These are phyloP conservation scores for Globisporangium apiculatum DNA, from an alignment of 352 stramenopile species.

Conservation along the genomic window DNA sequence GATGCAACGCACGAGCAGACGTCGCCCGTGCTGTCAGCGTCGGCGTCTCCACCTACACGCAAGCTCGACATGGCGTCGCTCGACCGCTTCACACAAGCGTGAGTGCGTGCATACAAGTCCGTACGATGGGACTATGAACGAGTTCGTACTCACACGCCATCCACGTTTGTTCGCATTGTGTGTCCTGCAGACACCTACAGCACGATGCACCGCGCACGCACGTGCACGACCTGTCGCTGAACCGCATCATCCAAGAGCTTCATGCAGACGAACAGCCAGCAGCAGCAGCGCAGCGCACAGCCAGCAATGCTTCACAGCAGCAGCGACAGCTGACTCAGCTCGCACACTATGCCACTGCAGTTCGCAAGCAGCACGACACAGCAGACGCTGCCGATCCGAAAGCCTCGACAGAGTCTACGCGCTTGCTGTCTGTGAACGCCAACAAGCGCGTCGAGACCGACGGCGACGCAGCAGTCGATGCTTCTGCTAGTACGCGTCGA, in stretches of 20 bases:
- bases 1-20: too few relatives aligned
- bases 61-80: conserved; percentile 53
- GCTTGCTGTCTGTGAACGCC: neutral
- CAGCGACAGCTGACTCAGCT: neutral
- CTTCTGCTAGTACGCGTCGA: conserved; percentile 1
- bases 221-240: conserved; percentile 37
- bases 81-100: conserved; percentile 27
- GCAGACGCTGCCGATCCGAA: too few relatives aligned
- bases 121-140: too few relatives aligned
- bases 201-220: conserved; percentile 9
- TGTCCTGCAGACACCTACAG: neutral
- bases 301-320: neutral
- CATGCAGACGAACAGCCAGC: conserved; percentile 1
- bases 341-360: neutral
- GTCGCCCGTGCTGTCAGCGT: too few relatives aligned
- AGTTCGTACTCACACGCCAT: conserved; percentile 1
- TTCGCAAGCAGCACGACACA: too few relatives aligned
- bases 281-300: neutral
- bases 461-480: neutral
- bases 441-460: neutral
- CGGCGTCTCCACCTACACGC: conserved; percentile 2
- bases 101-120: conserved; percentile 7
- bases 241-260: conserved; percentile 39
- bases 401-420: too few relatives aligned
- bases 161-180: neutral